Evolutionary conservation across 345 rosid species (phyloP), one percentile per base, ranked within the genome.

Genomic region (Capsella bursapastoris): DNA sequence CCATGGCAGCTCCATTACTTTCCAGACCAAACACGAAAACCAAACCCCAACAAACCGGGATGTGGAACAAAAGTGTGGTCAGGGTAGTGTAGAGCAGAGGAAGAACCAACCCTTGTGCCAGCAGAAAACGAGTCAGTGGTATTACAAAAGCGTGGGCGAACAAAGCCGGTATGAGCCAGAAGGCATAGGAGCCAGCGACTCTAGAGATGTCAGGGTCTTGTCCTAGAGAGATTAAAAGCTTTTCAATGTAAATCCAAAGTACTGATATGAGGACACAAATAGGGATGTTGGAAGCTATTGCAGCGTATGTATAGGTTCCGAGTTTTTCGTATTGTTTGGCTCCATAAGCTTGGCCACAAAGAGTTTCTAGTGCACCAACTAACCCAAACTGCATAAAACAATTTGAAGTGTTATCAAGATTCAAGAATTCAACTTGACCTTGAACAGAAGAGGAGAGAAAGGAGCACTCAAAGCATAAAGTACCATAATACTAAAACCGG

Each of bases 1-100:
- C 78, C 61, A 83, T 5, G 8, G 89, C 85, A 11, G 85, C 80
- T 15, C 89, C 85, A 4, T 13, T n/a, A 29, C 27, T 70, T 32
- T 83, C 86, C 2, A 73, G 65, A 18, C 78, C 29, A 64, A 45
- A 29, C 22, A 0, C 15, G 41, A 1, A 56, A 38, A 73, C 78
- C 4, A 73, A 41, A 18, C 27, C 47, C 71, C 71, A 77, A 5
- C 71, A 70, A 65, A 71, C 38, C 3, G 32, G 48, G 35, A 77
- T 22, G 43, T 77, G 77, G 44, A 77, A 27, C 66, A 71, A 53
- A 53, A 77, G 76, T 2, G 76, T 70, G 8, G 76, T 15, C 28
- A 56, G 31, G n/a, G 76, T 4, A 16, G 43, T n/a, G 37, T 14
- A 70, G 9, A 77, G 66, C 13, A 77, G 53, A 2, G 76, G 80